Evolutionary conservation across 1,139 yeast genomes (phyloP), one percentile per base, ranked within the genome.

Genomic region (Magnusiomyces paraingens): DNA sequence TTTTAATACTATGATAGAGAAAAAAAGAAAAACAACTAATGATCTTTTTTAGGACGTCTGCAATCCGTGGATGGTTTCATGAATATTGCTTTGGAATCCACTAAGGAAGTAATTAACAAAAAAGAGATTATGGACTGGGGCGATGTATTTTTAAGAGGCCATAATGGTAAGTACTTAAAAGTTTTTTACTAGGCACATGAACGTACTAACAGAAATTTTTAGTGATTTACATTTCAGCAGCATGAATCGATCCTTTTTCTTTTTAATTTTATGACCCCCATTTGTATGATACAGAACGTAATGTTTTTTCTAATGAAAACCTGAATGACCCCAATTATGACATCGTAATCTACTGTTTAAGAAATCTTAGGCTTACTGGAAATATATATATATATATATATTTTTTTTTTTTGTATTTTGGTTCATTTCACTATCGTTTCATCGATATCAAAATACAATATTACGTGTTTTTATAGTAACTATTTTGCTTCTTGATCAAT

Each of bases 31-130:
- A 5, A 8, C 4, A 26, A 26, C 32, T 8, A 5, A 8, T 26
- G 32, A 26, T 26, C n/a, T 14, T 42, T 40, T 20, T 11, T 68
- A 58, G 88, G 89, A 15, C 78, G 74, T 57, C 77, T 93, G 56
- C 94, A 88, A 63, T 87, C 96, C 50, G 91, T 93, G 55, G 99
- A 93, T 67, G 98, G 99, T 15, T 94, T 84, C 72, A 91, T 93
- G 97, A 94, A 94, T 70, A 85, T 93, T 54, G 95, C 93, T 3
- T 76, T 93, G 63, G 90, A 86, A 56, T 79, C 83, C 53, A 83
- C 95, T 2, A 76, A 79, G 52, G 98, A 93, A 67, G 73, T 73
- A 49, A 80, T 81, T 29, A 79, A 80, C 52, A 83, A 83, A 15
- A 73, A 73, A 52, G 74, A 77, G 51, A 82, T 82, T 56, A 79